Percentiles rank a stretch among this genome's conserved stretches.
Evolutionary conservation across 495 filamentous ascomycete species (phyloP).

Genomic region (Amphirosellinia nigrospora): DNA sequence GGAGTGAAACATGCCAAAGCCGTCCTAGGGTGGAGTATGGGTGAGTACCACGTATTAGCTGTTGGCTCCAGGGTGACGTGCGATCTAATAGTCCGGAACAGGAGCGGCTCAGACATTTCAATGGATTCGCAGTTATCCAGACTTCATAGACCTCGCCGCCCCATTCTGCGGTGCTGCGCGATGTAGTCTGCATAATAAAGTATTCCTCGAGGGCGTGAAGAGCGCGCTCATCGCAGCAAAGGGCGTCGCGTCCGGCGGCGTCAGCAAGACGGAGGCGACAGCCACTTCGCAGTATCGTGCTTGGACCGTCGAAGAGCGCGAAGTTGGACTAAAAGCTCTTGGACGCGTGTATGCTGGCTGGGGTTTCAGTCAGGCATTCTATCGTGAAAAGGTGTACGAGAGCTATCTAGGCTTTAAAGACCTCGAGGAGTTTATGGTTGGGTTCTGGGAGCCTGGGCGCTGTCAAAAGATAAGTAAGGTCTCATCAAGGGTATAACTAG

Average conservation of each 20-base stretch:
- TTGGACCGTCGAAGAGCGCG: constrained; percentile 63
- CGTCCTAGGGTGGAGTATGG: constrained; percentile 76
- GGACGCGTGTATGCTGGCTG: constrained; percentile 77
- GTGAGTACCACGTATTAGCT: constrained; percentile 30
- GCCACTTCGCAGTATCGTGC: constrained; percentile 40
- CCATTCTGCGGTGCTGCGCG: constrained; percentile 74
- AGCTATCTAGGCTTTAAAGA: constrained; percentile 62
- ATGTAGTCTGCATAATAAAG: constrained; percentile 73
- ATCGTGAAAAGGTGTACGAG: constrained; percentile 69
- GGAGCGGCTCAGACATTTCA: constrained; percentile 45
- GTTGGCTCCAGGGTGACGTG: too few species aligned
- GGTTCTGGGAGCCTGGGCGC: constrained; percentile 69
- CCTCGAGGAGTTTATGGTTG: constrained; percentile 72
- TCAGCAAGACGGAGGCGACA: constrained; percentile 41
- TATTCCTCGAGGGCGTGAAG: constrained; percentile 77
- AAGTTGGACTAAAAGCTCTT: constrained; percentile 70
- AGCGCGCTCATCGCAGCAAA: constrained; percentile 68
- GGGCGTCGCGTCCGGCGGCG: constrained; percentile 56
- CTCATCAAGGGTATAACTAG: not conserved
- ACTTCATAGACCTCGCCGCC: constrained; percentile 68
- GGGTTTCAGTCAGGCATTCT: constrained; percentile 77
- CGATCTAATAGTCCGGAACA: constrained; percentile 10
- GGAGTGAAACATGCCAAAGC: constrained; percentile 66
- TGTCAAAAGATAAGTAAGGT: constrained; percentile 27
- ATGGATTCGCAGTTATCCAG: constrained; percentile 76